Evolutionary conservation across 805 yeast species (phyloP), one percentile per base, ranked within the genome.

Genomic region (Saccharomycopsis guyanensis): DNA sequence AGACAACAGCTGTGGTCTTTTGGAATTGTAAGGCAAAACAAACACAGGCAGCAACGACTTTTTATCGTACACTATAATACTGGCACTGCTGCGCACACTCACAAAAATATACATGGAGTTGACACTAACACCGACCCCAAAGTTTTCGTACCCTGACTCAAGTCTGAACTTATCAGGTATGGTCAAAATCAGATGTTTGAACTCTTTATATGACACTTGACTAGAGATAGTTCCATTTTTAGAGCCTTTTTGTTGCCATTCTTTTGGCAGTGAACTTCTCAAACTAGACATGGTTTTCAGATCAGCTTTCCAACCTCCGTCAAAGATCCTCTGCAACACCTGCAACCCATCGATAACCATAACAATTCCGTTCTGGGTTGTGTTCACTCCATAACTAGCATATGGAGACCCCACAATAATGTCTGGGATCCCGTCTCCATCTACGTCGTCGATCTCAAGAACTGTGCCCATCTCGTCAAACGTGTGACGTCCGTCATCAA

Each of bases 391-490:
- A 3, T 35, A 42, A 43, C 71, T 80, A 24, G 63, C 59, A 40
- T 58, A 62, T 2, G 73, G 70, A 0, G 78, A 70, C 0, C 74
- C 69, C 2, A 78, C 55, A 2, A 75, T 47, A 10, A 78, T 49
- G 38, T 71, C 76, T 0, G 63, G 63, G 4, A 59, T 46, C 0
- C 70, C 71, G 50, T 69, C 74, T 3, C 56, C 58, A 53, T 64
- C 62, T 5, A 65, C 38, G 49, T 69, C 71, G 13, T 56, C 62
- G 0, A 62, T 57, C 1, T 55, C 45, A 20, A 72, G 40, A 1
- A 54, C 36, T 15, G 60, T 55, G 0, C 76, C 78, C 13, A 72
- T 55, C 38, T 73, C 64, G 47, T 77, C 76, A 49, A 70, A 62
- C 19, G 34, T 37, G 12, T 56, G 41, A 7, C 56, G 40, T 6